Percentiles rank a stretch among this genome's conserved stretches.
phyloP scores from a whole-genome alignment of 106 monocot species.

The Iris macrosiphon region DNA sequence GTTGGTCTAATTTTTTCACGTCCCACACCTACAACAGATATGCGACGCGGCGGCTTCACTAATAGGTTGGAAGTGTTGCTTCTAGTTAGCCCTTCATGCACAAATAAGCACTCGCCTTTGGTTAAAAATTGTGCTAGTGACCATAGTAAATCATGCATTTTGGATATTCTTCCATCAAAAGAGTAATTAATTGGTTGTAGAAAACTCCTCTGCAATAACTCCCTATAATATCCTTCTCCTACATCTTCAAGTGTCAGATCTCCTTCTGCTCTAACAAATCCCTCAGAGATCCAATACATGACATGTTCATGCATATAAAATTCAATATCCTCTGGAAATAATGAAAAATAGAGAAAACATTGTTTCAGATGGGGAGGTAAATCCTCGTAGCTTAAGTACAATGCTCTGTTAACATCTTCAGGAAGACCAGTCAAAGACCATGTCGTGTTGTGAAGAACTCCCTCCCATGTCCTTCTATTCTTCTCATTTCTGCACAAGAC shows the following conservation, averaged over 20 bases:
- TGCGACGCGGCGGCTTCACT: no score
- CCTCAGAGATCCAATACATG: constrained; percentile 13
- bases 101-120: not conserved
- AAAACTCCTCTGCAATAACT: constrained; percentile 11
- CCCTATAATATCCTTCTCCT: constrained; percentile 3
- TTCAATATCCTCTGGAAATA: constrained; percentile 8
- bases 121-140: constrained; percentile 2
- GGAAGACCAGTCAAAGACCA: constrained; percentile 7
- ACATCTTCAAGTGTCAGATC: not conserved
- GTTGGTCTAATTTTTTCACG: no score
- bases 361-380: constrained; percentile 32
- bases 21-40: not conserved
- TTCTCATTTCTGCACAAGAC: constrained; percentile 26
- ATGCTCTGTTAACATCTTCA: constrained; percentile 5
- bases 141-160: constrained; percentile 11
- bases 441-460: constrained; percentile 14
- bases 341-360: constrained; percentile 26
- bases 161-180: not conserved
- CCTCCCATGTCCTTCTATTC: constrained; percentile 28
- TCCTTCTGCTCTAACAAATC: constrained; percentile 5
- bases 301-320: not conserved
- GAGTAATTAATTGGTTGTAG: not conserved
- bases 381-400: constrained; percentile 40
- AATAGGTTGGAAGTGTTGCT: not conserved
- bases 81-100: not conserved